Evolutionary conservation across 495 filamentous ascomycete genomes (phyloP).

Genomic region (Lepraria neglecta): DNA sequence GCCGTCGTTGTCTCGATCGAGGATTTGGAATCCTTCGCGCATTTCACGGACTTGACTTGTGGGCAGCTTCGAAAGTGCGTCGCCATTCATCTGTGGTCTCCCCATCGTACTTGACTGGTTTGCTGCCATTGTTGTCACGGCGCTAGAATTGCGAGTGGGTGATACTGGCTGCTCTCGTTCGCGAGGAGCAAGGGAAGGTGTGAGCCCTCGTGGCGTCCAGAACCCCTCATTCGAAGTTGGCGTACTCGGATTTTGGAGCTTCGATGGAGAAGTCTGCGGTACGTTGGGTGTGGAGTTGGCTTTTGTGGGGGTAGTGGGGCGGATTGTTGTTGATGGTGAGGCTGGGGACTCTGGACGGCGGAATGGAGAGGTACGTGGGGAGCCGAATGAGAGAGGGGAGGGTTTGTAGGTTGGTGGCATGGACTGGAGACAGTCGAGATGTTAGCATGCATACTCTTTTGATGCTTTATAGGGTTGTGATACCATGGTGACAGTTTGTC

Average conservation of each 20-base stretch:
- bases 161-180: conserved; percentile 8
- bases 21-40: conserved; percentile 78
- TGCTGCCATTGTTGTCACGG: conserved; percentile 13
- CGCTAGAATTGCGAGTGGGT: conserved; percentile 18
- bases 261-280: conserved; percentile 33
- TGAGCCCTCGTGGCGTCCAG: conserved; percentile 33
- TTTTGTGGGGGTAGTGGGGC: conserved; percentile 31
- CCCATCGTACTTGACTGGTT: neutral
- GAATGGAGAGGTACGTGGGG: conserved; percentile 68
- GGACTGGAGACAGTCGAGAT: conserved; percentile 32
- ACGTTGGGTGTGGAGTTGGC: conserved; percentile 30
- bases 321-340: conserved; percentile 41
- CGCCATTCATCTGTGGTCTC: neutral
- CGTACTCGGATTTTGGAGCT: conserved; percentile 33
- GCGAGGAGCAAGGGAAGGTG: conserved; percentile 24
- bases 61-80: conserved; percentile 53
- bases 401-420: conserved; percentile 58
- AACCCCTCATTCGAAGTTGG: conserved; percentile 28
- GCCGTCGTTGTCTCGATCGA: conserved; percentile 77
- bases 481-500: neutral
- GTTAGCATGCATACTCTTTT: neutral
- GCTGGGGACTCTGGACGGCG: conserved; percentile 53
- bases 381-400: conserved; percentile 62
- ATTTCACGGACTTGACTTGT: conserved; percentile 65
- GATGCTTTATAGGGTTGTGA: neutral